A percentile compares a stretch with the other conserved stretches of the same genome.
Evolutionary conservation across 306 rosid species (phyloP).

Genomic region (apple (Malus domestica)): DNA sequence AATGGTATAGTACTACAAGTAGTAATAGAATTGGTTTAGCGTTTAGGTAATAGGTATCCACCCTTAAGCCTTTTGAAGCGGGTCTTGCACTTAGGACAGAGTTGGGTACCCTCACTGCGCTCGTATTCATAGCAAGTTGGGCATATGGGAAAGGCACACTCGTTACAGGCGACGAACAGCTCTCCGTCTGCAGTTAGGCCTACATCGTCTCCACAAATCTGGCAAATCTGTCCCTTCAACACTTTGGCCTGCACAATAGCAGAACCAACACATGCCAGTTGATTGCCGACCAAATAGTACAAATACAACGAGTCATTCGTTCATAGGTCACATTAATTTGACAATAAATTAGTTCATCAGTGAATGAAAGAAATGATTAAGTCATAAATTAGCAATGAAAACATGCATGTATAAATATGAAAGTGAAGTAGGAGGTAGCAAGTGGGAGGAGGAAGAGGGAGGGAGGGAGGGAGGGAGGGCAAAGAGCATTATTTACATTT

Average conservation of each 20-base stretch:
- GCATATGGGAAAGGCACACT: constrained; percentile 74
- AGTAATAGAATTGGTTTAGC: not conserved
- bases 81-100: constrained; percentile 71
- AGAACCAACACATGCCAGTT: not conserved
- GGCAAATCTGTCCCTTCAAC: constrained; percentile 32
- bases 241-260: constrained; percentile 25
- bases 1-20: not conserved
- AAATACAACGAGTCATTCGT: not conserved
- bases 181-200: constrained; percentile 46
- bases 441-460: too few species aligned
- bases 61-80: constrained; percentile 63
- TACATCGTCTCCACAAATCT: constrained; percentile 57
- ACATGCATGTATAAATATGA: not conserved
- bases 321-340: too few species aligned
- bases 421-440: not conserved
- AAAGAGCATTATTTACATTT: too few species aligned
- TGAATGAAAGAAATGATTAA: too few species aligned
- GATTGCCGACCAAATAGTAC: too few species aligned
- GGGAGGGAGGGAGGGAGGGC: too few species aligned
- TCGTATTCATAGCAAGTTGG: constrained; percentile 63
- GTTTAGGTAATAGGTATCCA: not conserved
- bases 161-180: constrained; percentile 63
- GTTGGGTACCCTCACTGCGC: constrained; percentile 55
- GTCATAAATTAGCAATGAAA: not conserved
- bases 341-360: too few species aligned